phyloP scores from a whole-genome alignment of 208 protist genomes.

The Trypanosoma avium region DNA sequence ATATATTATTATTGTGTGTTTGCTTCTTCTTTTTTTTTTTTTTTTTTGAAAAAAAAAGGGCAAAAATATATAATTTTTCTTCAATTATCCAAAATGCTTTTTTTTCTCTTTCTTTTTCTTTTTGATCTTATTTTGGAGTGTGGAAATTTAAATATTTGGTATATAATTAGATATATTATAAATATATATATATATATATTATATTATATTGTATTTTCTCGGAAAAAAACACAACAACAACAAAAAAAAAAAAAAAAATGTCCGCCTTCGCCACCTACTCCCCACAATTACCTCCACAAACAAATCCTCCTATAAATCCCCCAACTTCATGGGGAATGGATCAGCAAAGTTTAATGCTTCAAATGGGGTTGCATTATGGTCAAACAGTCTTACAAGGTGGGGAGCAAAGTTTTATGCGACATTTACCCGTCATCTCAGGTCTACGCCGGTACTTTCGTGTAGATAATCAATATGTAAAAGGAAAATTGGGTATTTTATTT shows the following conservation, averaged over 20 bases:
- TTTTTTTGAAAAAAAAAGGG: no score
- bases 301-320: not conserved
- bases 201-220: no score
- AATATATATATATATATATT: no score
- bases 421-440: slow-evolving; percentile 52
- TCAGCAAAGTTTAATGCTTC: slow-evolving; percentile 50
- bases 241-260: no score
- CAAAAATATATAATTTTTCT: no score
- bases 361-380: slow-evolving; percentile 81
- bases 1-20: no score
- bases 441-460: slow-evolving; percentile 74
- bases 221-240: no score
- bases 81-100: no score
- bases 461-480: slow-evolving; percentile 75
- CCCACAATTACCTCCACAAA: not conserved
- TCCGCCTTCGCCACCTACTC: slow-evolving; percentile 4
- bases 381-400: slow-evolving; percentile 66
- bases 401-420: slow-evolving; percentile 41
- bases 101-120: no score
- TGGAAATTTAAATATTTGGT: no score
- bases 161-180: no score
- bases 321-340: not conserved
- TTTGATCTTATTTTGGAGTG: no score
- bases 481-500: slow-evolving; percentile 68
- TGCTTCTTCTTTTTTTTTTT: slow-evolving; percentile 20